Evolutionary conservation across 345 rosid genomes (phyloP).

Genomic region (Salix exigua): DNA sequence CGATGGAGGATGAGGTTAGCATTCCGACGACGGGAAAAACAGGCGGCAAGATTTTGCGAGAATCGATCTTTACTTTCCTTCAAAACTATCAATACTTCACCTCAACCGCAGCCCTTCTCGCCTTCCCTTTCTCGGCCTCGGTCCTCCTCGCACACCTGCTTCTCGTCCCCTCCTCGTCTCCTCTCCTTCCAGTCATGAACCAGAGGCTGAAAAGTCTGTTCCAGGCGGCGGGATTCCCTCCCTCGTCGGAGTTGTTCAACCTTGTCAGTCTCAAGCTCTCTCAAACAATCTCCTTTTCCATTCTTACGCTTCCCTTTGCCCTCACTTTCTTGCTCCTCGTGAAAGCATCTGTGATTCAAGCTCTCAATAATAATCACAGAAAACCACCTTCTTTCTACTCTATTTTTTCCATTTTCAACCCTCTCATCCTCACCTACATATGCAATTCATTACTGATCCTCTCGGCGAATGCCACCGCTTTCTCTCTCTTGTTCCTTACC

Average conservation of each 20-base stretch:
- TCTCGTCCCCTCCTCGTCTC: conserved; percentile 29
- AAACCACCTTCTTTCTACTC: conserved; percentile 36
- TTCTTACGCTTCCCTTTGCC: conserved; percentile 67
- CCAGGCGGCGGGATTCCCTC: conserved; percentile 65
- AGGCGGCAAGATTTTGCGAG: conserved; percentile 53
- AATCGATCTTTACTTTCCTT: conserved; percentile 59
- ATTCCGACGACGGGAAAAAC: conserved; percentile 49
- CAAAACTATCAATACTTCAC: conserved; percentile 59
- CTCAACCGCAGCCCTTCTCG: conserved; percentile 44
- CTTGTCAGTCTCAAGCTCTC: conserved; percentile 62
- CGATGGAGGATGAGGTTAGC: conserved; percentile 15
- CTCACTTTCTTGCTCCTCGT: conserved; percentile 65
- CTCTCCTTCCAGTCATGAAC: conserved; percentile 31
- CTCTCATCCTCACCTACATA: conserved; percentile 46
- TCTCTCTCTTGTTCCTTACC: conserved; percentile 53
- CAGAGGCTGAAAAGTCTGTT: conserved; percentile 43
- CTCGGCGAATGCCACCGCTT: conserved; percentile 71
- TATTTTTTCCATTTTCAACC: conserved; percentile 32
- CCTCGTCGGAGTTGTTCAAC: conserved; percentile 47
- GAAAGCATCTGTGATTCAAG: conserved; percentile 53
- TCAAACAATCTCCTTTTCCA: conserved; percentile 57
- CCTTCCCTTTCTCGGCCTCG: conserved; percentile 55
- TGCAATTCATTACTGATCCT: conserved; percentile 52
- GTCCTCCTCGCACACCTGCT: conserved; percentile 52
- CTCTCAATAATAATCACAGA: conserved; percentile 9